Conservation (phyloP, 495 filamentous ascomycete species). For the Talaromyces thailandensis region DNA sequence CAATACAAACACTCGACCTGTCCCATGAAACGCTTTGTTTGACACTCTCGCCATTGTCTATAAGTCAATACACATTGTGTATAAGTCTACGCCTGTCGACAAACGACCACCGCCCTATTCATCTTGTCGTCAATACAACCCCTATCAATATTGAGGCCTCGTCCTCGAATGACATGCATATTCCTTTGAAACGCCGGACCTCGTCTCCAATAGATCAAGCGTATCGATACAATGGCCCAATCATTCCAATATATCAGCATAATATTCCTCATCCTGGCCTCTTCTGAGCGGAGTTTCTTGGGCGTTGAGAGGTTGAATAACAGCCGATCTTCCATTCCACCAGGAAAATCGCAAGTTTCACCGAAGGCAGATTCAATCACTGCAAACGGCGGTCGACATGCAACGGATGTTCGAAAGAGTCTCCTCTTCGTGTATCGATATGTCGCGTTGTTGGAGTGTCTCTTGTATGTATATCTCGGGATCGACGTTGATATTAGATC, state of each 20-base stretch:
- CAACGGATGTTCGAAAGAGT: background rate
- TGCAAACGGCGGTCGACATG: background rate
- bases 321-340: background rate
- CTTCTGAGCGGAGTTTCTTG: background rate
- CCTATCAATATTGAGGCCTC: background rate
- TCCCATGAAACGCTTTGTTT: background rate
- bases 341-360: background rate
- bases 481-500: background rate
- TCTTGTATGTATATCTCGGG: background rate
- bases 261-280: background rate
- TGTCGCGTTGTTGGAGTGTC: background rate
- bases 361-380: background rate
- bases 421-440: background rate
- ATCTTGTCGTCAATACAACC: background rate
- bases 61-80: background rate
- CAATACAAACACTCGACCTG: background rate
- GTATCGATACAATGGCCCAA: background rate
- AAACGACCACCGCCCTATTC: background rate
- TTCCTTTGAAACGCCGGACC: background rate
- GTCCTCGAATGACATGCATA: background rate
- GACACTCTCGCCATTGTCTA: background rate
- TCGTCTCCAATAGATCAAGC: background rate
- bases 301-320: background rate
- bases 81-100: background rate
- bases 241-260: background rate